Conservation (phyloP, 1,139 yeast genomes). For the Hemisphaericaspora xylanilytica region DNA sequence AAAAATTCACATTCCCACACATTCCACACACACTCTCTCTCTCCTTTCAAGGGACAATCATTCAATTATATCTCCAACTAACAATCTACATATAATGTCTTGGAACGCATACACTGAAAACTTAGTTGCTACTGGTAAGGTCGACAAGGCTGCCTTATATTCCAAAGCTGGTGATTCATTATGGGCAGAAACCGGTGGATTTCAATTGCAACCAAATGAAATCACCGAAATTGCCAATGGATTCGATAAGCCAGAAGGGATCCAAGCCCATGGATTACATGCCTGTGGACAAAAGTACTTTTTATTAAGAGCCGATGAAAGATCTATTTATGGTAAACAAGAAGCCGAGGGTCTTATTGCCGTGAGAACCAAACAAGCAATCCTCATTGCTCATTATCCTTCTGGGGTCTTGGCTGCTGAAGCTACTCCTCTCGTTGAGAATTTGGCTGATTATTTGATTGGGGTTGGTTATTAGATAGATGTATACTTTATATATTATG, state of each 20-base stretch:
- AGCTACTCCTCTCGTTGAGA: conserved; percentile 92
- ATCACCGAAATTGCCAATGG: conserved; percentile 74
- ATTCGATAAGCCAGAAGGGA: conserved; percentile 70
- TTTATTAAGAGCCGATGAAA: conserved; percentile 83
- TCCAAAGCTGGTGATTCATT: conserved; percentile 92
- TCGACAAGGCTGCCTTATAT: conserved; percentile 90
- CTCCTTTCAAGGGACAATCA: not conserved
- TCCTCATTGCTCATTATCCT: conserved; percentile 92
- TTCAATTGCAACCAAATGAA: conserved; percentile 68
- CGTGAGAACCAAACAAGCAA: conserved; percentile 91
- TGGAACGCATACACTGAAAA: conserved; percentile 91
- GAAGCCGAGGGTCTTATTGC: conserved; percentile 83
- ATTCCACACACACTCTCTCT: not conserved
- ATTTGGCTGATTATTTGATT: conserved; percentile 90
- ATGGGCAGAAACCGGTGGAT: conserved; percentile 85
- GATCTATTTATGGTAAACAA: conserved; percentile 92
- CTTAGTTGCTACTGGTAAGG: conserved; percentile 77
- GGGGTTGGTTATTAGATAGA: conserved; percentile 82
- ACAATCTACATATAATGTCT: conserved; percentile 25
- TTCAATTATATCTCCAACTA: not conserved
- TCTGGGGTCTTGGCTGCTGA: conserved; percentile 89
- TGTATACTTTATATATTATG: too few species aligned
- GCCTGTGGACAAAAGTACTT: conserved; percentile 85
- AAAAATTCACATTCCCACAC: not conserved
- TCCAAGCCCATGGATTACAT: conserved; percentile 86